A percentile compares a stretch with the other conserved stretches of the same genome.
Evolutionary conservation across 257 asterid genomes (phyloP).

Genomic region (Jasminum sambac): DNA sequence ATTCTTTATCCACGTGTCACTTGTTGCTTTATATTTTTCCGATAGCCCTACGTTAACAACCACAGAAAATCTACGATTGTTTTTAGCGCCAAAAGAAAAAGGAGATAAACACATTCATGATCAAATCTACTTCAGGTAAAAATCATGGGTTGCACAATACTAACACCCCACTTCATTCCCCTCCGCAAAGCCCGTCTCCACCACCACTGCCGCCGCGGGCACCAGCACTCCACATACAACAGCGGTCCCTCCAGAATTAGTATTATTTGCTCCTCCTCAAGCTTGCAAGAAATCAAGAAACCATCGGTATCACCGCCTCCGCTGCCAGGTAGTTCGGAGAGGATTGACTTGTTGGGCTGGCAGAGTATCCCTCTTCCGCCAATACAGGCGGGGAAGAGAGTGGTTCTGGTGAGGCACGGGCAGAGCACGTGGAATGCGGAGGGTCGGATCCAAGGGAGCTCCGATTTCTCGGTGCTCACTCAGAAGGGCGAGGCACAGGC

Average conservation of each 20-base stretch:
- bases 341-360: constrained; percentile 41
- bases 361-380: constrained; percentile 55
- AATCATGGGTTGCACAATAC: constrained; percentile 47
- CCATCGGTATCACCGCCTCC: constrained; percentile 2
- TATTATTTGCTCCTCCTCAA: constrained; percentile 37
- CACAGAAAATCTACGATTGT: constrained; percentile 18
- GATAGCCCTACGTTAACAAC: constrained; percentile 27
- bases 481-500: constrained; percentile 88
- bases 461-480: constrained; percentile 84
- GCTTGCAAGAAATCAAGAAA: constrained; percentile 31
- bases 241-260: not conserved
- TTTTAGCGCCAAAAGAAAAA: constrained; percentile 41
- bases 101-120: constrained; percentile 1
- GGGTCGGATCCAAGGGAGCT: constrained; percentile 97
- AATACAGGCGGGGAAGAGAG: constrained; percentile 70
- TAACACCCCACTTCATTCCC: constrained; percentile 34
- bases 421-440: constrained; percentile 99
- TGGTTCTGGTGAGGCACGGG: constrained; percentile 89
- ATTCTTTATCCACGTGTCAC: not conserved
- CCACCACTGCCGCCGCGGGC: constrained; percentile 29
- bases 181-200: constrained; percentile 27
- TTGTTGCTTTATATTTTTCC: not conserved
- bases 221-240: constrained; percentile 12
- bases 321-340: constrained; percentile 19
- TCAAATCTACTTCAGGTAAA: not conserved